Conservation (phyloP, 208 protist genomes). For the Leishmania gerbilli region DNA sequence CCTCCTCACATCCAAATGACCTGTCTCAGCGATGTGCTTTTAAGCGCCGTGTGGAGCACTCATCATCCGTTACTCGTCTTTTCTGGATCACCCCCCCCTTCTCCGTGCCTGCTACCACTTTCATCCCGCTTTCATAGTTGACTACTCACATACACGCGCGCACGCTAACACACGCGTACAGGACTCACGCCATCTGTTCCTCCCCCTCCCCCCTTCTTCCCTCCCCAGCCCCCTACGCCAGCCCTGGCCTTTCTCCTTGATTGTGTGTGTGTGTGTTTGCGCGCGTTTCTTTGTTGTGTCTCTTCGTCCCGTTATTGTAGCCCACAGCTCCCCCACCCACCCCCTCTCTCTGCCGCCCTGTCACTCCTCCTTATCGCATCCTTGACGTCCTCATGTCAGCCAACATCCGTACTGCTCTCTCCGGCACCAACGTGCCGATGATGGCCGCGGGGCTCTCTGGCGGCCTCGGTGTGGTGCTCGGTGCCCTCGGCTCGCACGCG, state of each 20-base stretch:
- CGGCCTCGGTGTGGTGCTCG: slow-evolving; percentile 39
- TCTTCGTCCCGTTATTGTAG: not conserved
- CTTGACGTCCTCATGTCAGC: slow-evolving; percentile 11
- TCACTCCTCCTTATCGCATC: not conserved
- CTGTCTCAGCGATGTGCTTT: not conserved
- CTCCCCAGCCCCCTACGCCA: not conserved
- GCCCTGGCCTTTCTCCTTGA: no score
- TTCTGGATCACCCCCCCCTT: not conserved
- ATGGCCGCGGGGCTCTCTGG: slow-evolving; percentile 41
- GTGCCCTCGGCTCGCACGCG: slow-evolving; percentile 56
- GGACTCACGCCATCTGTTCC: not conserved
- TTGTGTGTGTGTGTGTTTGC: not conserved
- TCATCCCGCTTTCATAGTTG: not conserved
- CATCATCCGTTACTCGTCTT: not conserved
- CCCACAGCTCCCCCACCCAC: not conserved
- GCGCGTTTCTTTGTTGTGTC: not conserved
- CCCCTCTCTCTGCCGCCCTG: not conserved
- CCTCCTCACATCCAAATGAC: not conserved
- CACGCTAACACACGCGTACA: not conserved
- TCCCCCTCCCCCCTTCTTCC: no score
- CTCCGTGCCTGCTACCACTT: not conserved
- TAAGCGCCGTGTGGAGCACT: not conserved
- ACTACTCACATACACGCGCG: not conserved
- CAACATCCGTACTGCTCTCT: slow-evolving; percentile 27
- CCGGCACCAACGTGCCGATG: slow-evolving; percentile 34